These are phyloP conservation scores for Candida maesae DNA, from an alignment of 805 yeast genomes.

Conservation along the genomic window DNA sequence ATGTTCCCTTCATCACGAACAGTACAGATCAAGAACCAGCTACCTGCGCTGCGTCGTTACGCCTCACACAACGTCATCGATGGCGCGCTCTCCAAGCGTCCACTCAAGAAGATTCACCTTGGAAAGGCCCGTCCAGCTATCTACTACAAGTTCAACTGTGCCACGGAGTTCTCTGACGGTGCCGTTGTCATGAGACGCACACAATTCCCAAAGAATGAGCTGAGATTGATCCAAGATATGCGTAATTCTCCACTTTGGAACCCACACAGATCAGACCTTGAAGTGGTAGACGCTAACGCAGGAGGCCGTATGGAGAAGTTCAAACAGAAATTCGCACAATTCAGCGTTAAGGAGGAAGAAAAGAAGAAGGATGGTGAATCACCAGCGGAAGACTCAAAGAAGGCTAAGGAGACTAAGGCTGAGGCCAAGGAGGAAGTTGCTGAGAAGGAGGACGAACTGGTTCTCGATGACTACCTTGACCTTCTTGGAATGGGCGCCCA, in stretches of 20 bases:
- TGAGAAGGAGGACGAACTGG: conserved; percentile 17
- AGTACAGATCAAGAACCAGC: not conserved
- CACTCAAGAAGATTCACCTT: conserved; percentile 59
- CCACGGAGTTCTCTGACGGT: conserved; percentile 92
- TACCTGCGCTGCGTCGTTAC: conserved; percentile 8
- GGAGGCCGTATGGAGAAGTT: conserved; percentile 77
- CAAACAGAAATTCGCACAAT: conserved; percentile 60
- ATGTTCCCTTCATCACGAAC: conserved; percentile 3
- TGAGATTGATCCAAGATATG: conserved; percentile 83
- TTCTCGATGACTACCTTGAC: conserved; percentile 50
- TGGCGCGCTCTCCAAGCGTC: conserved; percentile 44
- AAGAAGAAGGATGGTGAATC: conserved; percentile 4
- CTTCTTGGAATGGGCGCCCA: conserved; percentile 55
- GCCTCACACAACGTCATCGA: conserved; percentile 17
- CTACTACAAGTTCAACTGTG: conserved; percentile 82
- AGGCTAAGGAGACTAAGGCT: conserved; percentile 4
- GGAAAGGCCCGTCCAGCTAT: conserved; percentile 95
- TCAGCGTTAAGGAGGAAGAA: conserved; percentile 36
- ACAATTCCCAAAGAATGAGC: conserved; percentile 83
- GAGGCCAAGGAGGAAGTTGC: conserved; percentile 8
- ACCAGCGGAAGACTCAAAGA: conserved; percentile 25
- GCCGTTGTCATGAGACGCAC: conserved; percentile 81
- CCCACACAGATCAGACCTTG: conserved; percentile 74
- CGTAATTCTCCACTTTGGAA: conserved; percentile 88
- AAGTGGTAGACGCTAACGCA: conserved; percentile 73